Conservation (phyloP, 768 basidiomycete genomes). For the Hypsizygus marmoreus region DNA sequence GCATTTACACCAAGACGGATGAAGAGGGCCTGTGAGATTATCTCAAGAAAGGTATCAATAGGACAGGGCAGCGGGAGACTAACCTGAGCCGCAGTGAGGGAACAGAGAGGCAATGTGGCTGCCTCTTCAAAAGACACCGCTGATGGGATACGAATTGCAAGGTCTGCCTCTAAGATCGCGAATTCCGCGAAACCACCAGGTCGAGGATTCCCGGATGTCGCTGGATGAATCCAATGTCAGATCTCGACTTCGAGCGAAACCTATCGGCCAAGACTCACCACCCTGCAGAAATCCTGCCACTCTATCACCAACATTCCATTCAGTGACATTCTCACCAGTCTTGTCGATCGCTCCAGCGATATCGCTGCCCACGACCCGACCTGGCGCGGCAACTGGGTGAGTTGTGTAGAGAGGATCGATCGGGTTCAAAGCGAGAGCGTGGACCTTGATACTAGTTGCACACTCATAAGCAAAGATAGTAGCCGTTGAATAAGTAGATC, state of each 20-base stretch:
- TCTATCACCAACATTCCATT: constrained; percentile 33
- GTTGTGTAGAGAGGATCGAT: constrained; percentile 32
- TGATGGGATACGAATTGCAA: constrained; percentile 28
- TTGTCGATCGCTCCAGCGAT: constrained; percentile 34
- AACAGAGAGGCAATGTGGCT: constrained; percentile 31
- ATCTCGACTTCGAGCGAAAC: background rate
- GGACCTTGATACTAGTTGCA: constrained; percentile 27
- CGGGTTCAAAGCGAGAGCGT: constrained; percentile 34
- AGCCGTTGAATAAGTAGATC: too few species aligned
- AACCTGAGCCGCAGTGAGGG: constrained; percentile 36
- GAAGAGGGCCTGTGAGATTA: constrained; percentile 28
- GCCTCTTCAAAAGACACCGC: constrained; percentile 34
- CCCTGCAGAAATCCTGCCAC: constrained; percentile 35
- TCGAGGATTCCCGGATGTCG: constrained; percentile 30
- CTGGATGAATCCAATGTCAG: constrained; percentile 12
- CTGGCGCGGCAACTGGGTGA: constrained; percentile 25
- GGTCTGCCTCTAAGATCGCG: constrained; percentile 32
- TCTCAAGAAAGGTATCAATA: background rate
- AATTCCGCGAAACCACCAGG: constrained; percentile 39
- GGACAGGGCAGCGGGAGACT: too few species aligned
- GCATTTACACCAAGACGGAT: constrained; percentile 30
- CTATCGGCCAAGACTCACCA: constrained; percentile 18
- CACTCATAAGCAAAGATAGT: too few species aligned
- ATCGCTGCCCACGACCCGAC: constrained; percentile 36
- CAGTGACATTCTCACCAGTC: constrained; percentile 27